A percentile compares a stretch with the other conserved stretches of the same genome.
phyloP scores from a whole-genome alignment of 495 filamentous ascomycete species.

The Rhizodiscina lignyota region DNA sequence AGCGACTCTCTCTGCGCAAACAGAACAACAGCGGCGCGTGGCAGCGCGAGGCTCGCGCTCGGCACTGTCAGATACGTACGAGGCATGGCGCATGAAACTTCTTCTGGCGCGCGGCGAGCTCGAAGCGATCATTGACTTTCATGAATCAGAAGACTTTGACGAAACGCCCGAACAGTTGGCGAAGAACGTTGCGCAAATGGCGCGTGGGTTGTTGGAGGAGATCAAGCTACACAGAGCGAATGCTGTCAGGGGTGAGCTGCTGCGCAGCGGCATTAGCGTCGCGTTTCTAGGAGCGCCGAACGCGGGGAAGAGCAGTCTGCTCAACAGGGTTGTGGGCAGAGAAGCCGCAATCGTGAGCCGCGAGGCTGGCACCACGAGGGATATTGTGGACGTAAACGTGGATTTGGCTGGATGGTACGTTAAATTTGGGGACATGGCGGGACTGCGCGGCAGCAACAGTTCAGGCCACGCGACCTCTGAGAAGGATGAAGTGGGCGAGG shows the following conservation, averaged over 20 bases:
- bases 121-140: slow-evolving; percentile 92
- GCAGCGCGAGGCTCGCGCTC: slow-evolving; percentile 65
- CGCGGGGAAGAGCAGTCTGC: slow-evolving; percentile 83
- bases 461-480: neutral
- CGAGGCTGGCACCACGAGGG: slow-evolving; percentile 83
- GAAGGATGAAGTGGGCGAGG: slow-evolving; percentile 34
- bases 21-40: slow-evolving; percentile 80
- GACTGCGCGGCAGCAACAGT: slow-evolving; percentile 34
- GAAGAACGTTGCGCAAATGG: slow-evolving; percentile 44
- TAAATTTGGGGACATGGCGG: slow-evolving; percentile 82
- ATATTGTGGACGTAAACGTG: slow-evolving; percentile 83
- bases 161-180: slow-evolving; percentile 62
- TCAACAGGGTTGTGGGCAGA: slow-evolving; percentile 81
- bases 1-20: slow-evolving; percentile 71
- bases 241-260: slow-evolving; percentile 66
- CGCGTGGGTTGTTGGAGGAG: slow-evolving; percentile 37
- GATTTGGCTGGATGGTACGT: slow-evolving; percentile 83
- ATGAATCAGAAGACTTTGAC: slow-evolving; percentile 94
- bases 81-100: slow-evolving; percentile 61
- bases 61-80: slow-evolving; percentile 60
- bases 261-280: slow-evolving; percentile 72
- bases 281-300: slow-evolving; percentile 84
- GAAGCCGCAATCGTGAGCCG: slow-evolving; percentile 89
- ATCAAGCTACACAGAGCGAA: slow-evolving; percentile 55
- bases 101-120: slow-evolving; percentile 76